These are phyloP conservation scores for Sophora flavescens DNA, from an alignment of 306 rosid species.

Conservation along the genomic window DNA sequence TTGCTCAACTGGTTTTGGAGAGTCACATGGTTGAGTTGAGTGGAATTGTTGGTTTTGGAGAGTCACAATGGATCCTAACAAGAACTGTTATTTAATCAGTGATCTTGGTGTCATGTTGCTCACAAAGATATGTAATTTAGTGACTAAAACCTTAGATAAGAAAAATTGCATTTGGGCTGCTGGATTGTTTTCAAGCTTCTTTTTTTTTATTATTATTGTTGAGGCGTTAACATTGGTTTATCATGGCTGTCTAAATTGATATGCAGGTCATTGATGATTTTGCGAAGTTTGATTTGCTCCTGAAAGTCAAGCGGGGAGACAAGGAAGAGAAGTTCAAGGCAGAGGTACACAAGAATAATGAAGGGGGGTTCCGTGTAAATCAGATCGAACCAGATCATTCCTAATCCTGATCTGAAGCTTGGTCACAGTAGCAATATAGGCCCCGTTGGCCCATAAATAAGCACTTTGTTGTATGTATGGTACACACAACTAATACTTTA, in stretches of 20 bases:
- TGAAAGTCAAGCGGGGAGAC: constrained; percentile 66
- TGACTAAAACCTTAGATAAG: neutral
- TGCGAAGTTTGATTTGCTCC: constrained; percentile 68
- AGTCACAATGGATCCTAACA: neutral
- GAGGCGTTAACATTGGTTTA: neutral
- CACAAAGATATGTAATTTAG: neutral
- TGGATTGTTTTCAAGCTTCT: neutral
- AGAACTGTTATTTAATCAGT: neutral
- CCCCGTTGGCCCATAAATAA: constrained; percentile 30
- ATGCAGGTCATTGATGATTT: constrained; percentile 68
- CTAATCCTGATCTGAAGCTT: constrained; percentile 39
- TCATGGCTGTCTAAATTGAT: constrained; percentile 16
- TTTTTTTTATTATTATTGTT: neutral
- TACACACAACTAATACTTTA: constrained; percentile 22
- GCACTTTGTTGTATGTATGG: neutral
- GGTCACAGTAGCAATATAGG: constrained; percentile 17
- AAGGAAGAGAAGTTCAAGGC: constrained; percentile 73
- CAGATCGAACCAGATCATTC: constrained; percentile 65
- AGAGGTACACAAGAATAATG: constrained; percentile 69
- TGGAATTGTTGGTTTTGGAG: constrained; percentile 7
- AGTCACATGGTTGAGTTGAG: neutral
- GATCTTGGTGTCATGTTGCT: neutral
- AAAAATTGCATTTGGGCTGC: neutral
- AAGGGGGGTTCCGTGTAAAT: constrained; percentile 69
- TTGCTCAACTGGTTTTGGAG: constrained; percentile 26